Base-by-base conservation (phyloP, 768 basidiomycete genomes). In the Mycena alexandri region DNA sequence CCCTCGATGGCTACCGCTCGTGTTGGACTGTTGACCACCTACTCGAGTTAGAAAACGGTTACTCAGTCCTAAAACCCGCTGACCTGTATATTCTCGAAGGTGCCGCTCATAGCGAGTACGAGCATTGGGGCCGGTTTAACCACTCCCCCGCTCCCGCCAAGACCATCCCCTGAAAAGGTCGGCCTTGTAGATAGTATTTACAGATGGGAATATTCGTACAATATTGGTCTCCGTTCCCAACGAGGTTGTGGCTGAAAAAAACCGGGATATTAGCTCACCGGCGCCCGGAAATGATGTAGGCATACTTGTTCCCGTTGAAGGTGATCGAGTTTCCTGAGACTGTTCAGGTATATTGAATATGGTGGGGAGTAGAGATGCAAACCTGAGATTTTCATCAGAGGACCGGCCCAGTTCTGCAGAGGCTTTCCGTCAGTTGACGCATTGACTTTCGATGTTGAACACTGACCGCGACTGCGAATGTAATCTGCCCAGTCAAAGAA, bases 81-180 rank as follows among this genome's bases (percentile, higher is more conserved):
- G 12, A 65, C 56, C 59, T 68, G 58, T 5, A 73, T 10, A 33
- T 71, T 71, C 19, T 56, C 51, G 38, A 73, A 72, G 0, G 60
- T 61, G 16, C 72, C 72, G 10, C 72, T 63, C 68, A 71, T 71
- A 42, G 69, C 66, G 60, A 73, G 61, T 7, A 57, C 22, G 9
- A 73, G 50, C 72, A 73, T 73, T 0, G 72, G 72, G n/a, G 60
- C 72, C 0, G 59, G 65, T n/a, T 67, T 67, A 2, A 52, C 22
- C 2, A 62, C 70, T 2, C 72, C 72, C 6, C 70, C 72, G 44
- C 59, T 63, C 11, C 29, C 29, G 8, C 65, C 65, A 5, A 25
- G 78, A 6, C 64, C 64, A 21, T 65, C 65, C 57, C 56, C 61
- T 55, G 12, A 17, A 22, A 22, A 43, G 22, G 61, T 47, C 22